Conservation (phyloP, 371 early-diverging fungal genomes). For the Mucor racemosus region DNA sequence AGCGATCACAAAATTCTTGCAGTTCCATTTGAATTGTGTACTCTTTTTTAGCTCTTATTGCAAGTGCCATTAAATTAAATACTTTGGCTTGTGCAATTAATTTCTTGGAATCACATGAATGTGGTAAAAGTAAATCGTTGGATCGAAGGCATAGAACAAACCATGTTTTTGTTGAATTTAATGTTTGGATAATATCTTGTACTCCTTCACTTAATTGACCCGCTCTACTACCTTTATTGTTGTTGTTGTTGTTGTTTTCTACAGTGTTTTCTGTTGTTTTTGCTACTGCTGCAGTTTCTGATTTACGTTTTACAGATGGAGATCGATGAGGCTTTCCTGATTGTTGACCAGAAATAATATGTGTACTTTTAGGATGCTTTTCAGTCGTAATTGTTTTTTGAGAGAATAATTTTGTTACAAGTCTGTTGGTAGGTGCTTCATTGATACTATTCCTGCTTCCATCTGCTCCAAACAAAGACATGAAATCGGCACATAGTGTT, state of each 20-base stretch:
- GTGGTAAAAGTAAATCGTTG: slow-evolving; percentile 65
- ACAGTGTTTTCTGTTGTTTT: background rate
- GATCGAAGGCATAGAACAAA: slow-evolving; percentile 82
- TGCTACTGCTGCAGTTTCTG: background rate
- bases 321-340: slow-evolving; percentile 55
- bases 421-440: slow-evolving; percentile 22
- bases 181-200: slow-evolving; percentile 65
- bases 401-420: slow-evolving; percentile 29
- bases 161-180: slow-evolving; percentile 84
- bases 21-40: slow-evolving; percentile 30
- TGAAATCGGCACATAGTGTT: slow-evolving; percentile 75
- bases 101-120: slow-evolving; percentile 54
- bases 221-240: slow-evolving; percentile 29
- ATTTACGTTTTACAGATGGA: slow-evolving; percentile 9
- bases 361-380: slow-evolving; percentile 51
- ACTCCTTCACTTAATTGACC: slow-evolving; percentile 58
- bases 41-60: slow-evolving; percentile 28
- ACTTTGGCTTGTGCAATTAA: slow-evolving; percentile 23
- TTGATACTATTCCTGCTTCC: slow-evolving; percentile 1
- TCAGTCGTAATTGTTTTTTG: slow-evolving; percentile 45
- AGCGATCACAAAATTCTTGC: slow-evolving; percentile 59
- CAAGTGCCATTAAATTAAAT: slow-evolving; percentile 20
- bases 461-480: slow-evolving; percentile 60
- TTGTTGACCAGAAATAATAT: slow-evolving; percentile 57
- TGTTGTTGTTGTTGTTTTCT: slow-evolving; percentile 8